These are phyloP conservation scores for Hygrocybe coccinea DNA, from an alignment of 768 basidiomycete genomes.

Conservation along the genomic window DNA sequence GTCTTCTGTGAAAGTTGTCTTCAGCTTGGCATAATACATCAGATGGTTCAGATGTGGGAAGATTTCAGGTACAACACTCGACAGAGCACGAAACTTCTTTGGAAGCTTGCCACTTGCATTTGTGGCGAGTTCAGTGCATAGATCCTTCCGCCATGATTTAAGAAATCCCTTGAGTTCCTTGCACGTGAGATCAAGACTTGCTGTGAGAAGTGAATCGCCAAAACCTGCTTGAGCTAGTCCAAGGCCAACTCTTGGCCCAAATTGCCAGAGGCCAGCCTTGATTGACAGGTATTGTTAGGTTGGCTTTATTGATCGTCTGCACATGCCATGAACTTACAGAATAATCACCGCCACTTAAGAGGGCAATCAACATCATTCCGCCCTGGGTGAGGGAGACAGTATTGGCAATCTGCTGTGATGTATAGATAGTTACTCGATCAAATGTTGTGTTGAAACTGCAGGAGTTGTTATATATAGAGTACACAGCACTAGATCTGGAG, in stretches of 20 bases:
- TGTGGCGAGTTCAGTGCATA: conserved; percentile 1
- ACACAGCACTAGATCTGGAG: too few relatives aligned
- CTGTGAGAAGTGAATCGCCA: conserved; percentile 46
- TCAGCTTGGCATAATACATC: conserved; percentile 51
- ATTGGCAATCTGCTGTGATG: conserved; percentile 12
- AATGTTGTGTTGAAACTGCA: conserved; percentile 17
- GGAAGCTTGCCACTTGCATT: conserved; percentile 32
- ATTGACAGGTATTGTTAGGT: background rate
- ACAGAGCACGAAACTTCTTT: conserved; percentile 42
- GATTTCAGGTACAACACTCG: conserved; percentile 40
- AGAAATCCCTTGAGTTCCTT: conserved; percentile 3
- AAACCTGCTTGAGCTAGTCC: conserved; percentile 56
- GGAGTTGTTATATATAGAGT: background rate
- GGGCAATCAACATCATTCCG: conserved; percentile 31
- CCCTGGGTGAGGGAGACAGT: conserved; percentile 24
- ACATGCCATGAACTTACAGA: conserved; percentile 14
- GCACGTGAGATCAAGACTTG: conserved; percentile 20
- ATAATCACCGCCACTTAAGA: conserved; percentile 35
- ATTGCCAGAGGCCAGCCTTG: conserved; percentile 29
- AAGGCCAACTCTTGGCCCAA: conserved; percentile 49
- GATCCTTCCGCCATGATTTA: conserved; percentile 4
- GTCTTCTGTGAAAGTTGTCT: conserved; percentile 40
- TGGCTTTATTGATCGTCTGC: too few relatives aligned
- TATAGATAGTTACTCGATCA: conserved; percentile 32
- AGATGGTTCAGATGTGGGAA: conserved; percentile 53